Conservation (phyloP, 768 basidiomycete species). For the Kwoniella mangroviensis region DNA sequence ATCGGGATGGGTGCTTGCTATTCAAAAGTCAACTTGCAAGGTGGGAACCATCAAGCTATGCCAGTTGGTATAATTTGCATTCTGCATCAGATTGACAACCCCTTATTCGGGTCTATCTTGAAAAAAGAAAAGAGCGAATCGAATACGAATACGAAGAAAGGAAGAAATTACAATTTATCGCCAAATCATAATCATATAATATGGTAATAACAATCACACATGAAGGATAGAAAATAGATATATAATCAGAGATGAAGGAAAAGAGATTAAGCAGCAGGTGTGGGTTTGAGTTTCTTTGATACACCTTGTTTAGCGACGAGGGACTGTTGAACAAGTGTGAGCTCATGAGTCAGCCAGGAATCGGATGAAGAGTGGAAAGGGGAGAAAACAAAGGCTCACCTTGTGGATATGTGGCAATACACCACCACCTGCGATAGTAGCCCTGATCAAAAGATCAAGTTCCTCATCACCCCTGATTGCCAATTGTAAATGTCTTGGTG, state of each 20-base stretch:
- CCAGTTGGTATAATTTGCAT: neutral
- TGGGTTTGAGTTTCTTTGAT: slow-evolving; percentile 33
- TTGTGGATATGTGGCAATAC: slow-evolving; percentile 59
- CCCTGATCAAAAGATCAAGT: slow-evolving; percentile 90
- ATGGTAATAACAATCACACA: neutral
- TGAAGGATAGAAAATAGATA: neutral
- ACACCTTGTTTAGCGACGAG: slow-evolving; percentile 41
- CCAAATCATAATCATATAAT: neutral
- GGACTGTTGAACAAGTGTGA: slow-evolving; percentile 24
- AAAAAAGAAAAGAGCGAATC: slow-evolving; percentile 19
- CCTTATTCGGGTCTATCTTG: neutral
- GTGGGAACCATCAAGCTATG: neutral
- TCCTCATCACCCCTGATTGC: slow-evolving; percentile 98
- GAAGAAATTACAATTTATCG: slow-evolving; percentile 3
- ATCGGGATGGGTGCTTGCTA: neutral
- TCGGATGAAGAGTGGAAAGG: neutral
- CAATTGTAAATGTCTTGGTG: slow-evolving; percentile 90
- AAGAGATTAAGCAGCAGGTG: slow-evolving; percentile 18
- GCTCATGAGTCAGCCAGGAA: no score
- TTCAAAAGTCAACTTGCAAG: neutral
- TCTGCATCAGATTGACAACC: neutral
- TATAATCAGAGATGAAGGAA: neutral
- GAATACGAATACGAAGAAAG: slow-evolving; percentile 1
- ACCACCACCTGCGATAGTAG: slow-evolving; percentile 76
- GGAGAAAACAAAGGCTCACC: slow-evolving; percentile 31